A percentile compares a stretch with the other conserved stretches of the same genome.
Evolutionary conservation across 202 grass and related monocot genomes (phyloP).

Genomic region (Hordeum pubiflorum): DNA sequence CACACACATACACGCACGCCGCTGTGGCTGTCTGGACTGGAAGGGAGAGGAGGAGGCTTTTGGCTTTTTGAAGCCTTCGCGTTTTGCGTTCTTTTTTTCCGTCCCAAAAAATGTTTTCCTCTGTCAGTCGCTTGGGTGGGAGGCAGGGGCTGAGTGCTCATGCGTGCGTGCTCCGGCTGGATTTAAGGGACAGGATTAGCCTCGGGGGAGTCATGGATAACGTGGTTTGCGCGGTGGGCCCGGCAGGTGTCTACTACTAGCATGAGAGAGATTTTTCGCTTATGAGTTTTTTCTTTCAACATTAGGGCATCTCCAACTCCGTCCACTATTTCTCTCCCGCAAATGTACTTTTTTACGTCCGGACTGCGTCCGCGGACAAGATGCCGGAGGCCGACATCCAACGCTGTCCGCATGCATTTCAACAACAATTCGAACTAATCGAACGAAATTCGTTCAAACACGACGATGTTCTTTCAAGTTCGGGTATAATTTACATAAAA

Average conservation of each 20-base stretch:
- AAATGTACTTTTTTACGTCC: too few relatives aligned
- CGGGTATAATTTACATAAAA: too few relatives aligned
- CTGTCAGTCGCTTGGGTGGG: not conserved
- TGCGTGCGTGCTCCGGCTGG: slow-evolving; percentile 11
- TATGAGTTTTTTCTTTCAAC: too few relatives aligned
- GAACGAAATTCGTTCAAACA: too few relatives aligned
- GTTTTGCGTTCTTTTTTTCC: slow-evolving; percentile 17
- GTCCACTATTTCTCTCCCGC: too few relatives aligned
- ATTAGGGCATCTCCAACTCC: too few relatives aligned
- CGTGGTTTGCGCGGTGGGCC: slow-evolving; percentile 33
- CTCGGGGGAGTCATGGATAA: slow-evolving; percentile 27
- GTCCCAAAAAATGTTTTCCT: not conserved
- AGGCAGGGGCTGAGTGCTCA: not conserved
- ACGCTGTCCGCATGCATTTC: too few relatives aligned
- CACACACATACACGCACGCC: slow-evolving; percentile 30
- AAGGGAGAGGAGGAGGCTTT: not conserved
- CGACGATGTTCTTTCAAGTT: too few relatives aligned
- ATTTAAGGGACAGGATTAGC: slow-evolving; percentile 20
- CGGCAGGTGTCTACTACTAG: not conserved
- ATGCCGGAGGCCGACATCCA: too few relatives aligned
- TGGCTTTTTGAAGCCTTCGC: slow-evolving; percentile 49
- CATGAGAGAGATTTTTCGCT: slow-evolving; percentile 8
- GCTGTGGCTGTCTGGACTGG: slow-evolving; percentile 37
- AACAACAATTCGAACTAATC: too few relatives aligned
- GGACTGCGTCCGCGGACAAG: too few relatives aligned